Evolutionary conservation across 2,329 filamentous ascomycete species (phyloP), one percentile per base, ranked within the genome.

Genomic region (Colletotrichum paranaense): DNA sequence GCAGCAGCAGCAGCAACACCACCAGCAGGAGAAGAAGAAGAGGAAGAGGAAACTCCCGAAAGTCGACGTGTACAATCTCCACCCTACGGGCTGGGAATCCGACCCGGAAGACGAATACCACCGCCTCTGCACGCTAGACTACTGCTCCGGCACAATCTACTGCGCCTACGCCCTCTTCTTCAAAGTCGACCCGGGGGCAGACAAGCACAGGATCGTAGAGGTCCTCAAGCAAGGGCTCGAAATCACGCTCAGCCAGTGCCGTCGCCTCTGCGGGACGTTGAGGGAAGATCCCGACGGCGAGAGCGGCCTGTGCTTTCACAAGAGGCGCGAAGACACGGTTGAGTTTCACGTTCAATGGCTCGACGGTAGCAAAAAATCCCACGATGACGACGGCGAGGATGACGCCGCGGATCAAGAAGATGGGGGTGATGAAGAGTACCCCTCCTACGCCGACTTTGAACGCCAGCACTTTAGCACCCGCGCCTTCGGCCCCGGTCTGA

Each of bases 101-200:
- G 80, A 82, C 65, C 79, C 80, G 0, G 78, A 80, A 5, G 82
- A 83, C 55, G 82, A 85, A 69, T 76, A 79, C 8, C 80, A 82
- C 73, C 80, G 79, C 68, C 73, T 84, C 49, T 82, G 81, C 1
- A 83, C 79, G 0, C 78, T 85, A 9, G 81, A 84, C 78, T 80
- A 84, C 59, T 75, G 83, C 38, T 78, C 0, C 78, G 74, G 0
- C 77, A 76, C 42, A 42, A 77, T 75, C 16, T 86, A 83, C 74
- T 84, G 80, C 67, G 82, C 82, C 72, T 85, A 82, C 28, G 81
- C 80, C 1, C 72, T 85, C 0, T 84, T 84, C 74, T 86, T 85
- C 75, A 79, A 78, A 16, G 67, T 85, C 30, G 0, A 38, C 28
- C 65, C 28, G 5, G 19, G 42, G 2, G 22, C 22, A 55, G 52